Conservation (phyloP, 2,329 filamentous ascomycete species). For the Nothophaeocryptopus gaeumannii region DNA sequence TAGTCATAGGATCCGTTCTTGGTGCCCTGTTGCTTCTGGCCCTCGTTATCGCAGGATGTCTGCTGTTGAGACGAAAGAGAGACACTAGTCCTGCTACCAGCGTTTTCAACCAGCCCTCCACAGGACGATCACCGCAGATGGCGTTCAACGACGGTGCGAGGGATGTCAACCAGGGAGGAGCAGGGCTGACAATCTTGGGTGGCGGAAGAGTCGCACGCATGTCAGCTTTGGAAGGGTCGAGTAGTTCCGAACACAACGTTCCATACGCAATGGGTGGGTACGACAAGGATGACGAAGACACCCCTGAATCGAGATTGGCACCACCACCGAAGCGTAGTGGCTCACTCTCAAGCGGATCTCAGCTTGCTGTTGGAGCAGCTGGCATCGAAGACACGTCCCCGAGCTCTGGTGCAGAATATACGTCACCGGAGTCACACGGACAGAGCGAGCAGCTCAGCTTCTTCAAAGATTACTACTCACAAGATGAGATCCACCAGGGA, state of each 20-base stretch:
- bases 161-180: slow-evolving; percentile 32
- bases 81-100: slow-evolving; percentile 63
- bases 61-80: slow-evolving; percentile 56
- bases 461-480: slow-evolving; percentile 98
- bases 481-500: slow-evolving; percentile 89
- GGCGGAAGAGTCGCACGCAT: slow-evolving; percentile 91
- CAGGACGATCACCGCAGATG: slow-evolving; percentile 45
- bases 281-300: slow-evolving; percentile 62
- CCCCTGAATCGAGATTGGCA: slow-evolving; percentile 60
- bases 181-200: slow-evolving; percentile 71
- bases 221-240: slow-evolving; percentile 82
- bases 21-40: slow-evolving; percentile 68
- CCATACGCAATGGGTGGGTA: slow-evolving; percentile 35
- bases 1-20: slow-evolving; percentile 76
- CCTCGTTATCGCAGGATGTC: slow-evolving; percentile 59
- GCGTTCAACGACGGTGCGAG: slow-evolving; percentile 41
- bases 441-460: slow-evolving; percentile 93
- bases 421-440: slow-evolving; percentile 83
- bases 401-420: slow-evolving; percentile 70
- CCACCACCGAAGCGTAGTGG: slow-evolving; percentile 65
- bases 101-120: slow-evolving; percentile 87
- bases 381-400: slow-evolving; percentile 70
- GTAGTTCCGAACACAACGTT: slow-evolving; percentile 50
- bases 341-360: slow-evolving; percentile 81
- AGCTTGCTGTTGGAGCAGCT: slow-evolving; percentile 49